Evolutionary conservation across 2,329 filamentous ascomycete species (phyloP), one percentile per base, ranked within the genome.

Genomic region (Pezicula radicicola): DNA sequence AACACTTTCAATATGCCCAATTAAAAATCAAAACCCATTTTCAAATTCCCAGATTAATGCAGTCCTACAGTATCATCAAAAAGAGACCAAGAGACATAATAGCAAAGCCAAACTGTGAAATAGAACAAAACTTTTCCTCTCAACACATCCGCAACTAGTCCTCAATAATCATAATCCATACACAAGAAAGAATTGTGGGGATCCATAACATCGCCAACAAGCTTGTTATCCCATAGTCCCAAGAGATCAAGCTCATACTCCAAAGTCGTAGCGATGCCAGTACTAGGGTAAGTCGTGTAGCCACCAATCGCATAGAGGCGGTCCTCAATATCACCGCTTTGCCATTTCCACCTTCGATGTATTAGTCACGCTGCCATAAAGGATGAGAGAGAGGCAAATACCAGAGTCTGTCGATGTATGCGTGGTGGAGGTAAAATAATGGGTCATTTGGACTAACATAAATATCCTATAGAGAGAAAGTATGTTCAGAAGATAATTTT

Each of bases 371-470:
- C 7, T 39, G 8, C 4, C 13, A 15, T 16, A 12, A 15, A 39
- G 16, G 36, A 15, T 39, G 4, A 15, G 5, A 4, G 36, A 15
- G 16, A 16, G 36, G 4, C 13, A 49, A 10, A 10, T 27, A 55
- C 58, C 58, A 60, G 16, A 60, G 49, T 47, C 55, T 50, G 36
- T 60, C 58, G 39, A 60, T 48, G 19, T 58, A 54, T 12, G 58
- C 46, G 41, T 60, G 58, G 37, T 60, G 58, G 27, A 58, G 50
- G 51, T 56, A 60, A 53, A 60, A 60, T 37, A 55, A 18, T 18
- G 58, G 58, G 18, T 60, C 58, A 9, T 40, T 40, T 27, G 46
- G 46, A 36, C 35, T 40, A 8, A 40, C 40, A 28, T 40, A 49
- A 10, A 49, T 36, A 27, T 49, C 46, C 36, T 39, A 6, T 25